phyloP scores from a whole-genome alignment of 179 eudicot species.

The Nepenthes alata region DNA sequence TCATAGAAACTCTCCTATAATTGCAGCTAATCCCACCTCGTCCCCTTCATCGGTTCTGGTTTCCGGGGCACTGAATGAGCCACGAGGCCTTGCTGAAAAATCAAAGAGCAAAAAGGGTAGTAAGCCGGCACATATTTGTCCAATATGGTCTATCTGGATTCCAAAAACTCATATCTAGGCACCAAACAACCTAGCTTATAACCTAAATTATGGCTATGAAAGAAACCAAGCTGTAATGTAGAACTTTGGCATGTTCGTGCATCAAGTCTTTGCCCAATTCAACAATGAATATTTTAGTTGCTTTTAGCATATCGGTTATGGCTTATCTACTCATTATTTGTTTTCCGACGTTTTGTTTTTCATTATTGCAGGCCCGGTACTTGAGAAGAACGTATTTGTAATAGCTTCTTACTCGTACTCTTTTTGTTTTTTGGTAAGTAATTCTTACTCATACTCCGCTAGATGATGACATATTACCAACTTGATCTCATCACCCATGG shows the following conservation, averaged over 20 bases:
- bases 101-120: neutral
- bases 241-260: neutral
- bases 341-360: too few relatives aligned
- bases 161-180: neutral
- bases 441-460: too few relatives aligned
- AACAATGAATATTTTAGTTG: too few relatives aligned
- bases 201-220: neutral
- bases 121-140: neutral
- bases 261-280: neutral
- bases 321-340: too few relatives aligned
- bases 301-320: too few relatives aligned
- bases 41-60: slow-evolving; percentile 39
- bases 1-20: slow-evolving; percentile 22
- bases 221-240: neutral
- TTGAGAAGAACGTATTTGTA: too few relatives aligned
- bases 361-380: too few relatives aligned
- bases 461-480: too few relatives aligned
- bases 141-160: neutral
- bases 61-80: slow-evolving; percentile 24
- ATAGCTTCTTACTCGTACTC: too few relatives aligned
- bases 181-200: neutral
- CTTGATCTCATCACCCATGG: too few relatives aligned
- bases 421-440: too few relatives aligned
- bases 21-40: slow-evolving; percentile 63
- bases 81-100: slow-evolving; percentile 57